phyloP scores from a whole-genome alignment of 2,329 filamentous ascomycete genomes.

The Dactylellina sp. region DNA sequence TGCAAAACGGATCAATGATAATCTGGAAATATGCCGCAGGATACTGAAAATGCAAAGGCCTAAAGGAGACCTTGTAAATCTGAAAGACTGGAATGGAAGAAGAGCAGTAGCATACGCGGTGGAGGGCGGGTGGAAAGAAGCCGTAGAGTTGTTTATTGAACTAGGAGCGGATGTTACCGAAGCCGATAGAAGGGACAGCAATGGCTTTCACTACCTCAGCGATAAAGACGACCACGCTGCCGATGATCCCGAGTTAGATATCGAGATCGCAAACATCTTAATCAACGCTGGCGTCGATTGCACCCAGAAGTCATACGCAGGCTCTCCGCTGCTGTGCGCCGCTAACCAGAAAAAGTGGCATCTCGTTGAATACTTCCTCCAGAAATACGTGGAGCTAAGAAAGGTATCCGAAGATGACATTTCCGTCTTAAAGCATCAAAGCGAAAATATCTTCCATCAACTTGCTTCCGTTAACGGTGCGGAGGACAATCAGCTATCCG shows the following conservation, averaged over 20 bases:
- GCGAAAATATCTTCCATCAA: neutral
- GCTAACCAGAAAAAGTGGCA: neutral
- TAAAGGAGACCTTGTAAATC: conserved; percentile 13
- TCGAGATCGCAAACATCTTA: conserved; percentile 6
- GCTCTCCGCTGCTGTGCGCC: neutral
- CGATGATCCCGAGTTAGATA: neutral
- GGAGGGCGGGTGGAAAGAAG: conserved; percentile 5
- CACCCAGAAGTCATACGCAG: neutral
- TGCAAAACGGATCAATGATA: neutral
- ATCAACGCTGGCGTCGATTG: conserved; percentile 8
- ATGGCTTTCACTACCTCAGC: conserved; percentile 3
- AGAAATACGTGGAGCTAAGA: conserved; percentile 6
- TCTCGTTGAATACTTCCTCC: conserved; percentile 1
- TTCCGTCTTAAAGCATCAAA: neutral
- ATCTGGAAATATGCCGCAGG: conserved; percentile 6
- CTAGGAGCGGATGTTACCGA: conserved; percentile 13
- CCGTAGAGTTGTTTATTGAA: conserved; percentile 1
- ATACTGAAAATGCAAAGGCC: conserved; percentile 6
- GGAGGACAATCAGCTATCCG: neutral
- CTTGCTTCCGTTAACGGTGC: neutral
- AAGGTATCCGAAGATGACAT: neutral
- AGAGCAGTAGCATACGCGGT: conserved; percentile 9
- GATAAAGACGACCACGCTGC: neutral
- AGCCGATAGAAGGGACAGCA: neutral
- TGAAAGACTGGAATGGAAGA: neutral